These are phyloP conservation scores for Aspergillus sp. DNA, from an alignment of 2,329 filamentous ascomycete genomes.

Conservation along the genomic window DNA sequence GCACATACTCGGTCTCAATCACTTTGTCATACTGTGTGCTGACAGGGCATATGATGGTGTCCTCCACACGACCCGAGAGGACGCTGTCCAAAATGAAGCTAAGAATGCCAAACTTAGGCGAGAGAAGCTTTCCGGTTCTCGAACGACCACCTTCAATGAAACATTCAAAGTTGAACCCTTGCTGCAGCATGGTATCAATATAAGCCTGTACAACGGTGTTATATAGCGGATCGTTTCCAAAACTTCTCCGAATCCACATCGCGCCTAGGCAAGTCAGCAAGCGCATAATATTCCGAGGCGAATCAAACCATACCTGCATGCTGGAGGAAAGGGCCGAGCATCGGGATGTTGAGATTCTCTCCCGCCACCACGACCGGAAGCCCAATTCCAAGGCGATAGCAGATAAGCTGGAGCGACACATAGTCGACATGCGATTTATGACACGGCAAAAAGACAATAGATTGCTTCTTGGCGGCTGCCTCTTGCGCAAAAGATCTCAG, in stretches of 20 bases:
- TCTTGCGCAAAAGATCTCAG: slow-evolving; percentile 78
- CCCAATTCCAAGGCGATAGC: slow-evolving; percentile 85
- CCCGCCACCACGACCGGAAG: slow-evolving; percentile 91
- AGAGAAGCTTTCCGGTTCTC: slow-evolving; percentile 86
- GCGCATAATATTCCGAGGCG: not conserved
- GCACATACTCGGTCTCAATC: slow-evolving; percentile 77
- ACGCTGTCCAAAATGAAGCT: slow-evolving; percentile 90
- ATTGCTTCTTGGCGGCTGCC: slow-evolving; percentile 84
- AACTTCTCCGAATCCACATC: slow-evolving; percentile 93
- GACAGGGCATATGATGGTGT: slow-evolving; percentile 91
- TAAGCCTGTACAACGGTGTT: slow-evolving; percentile 92
- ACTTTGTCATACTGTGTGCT: slow-evolving; percentile 99
- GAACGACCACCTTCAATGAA: slow-evolving; percentile 96
- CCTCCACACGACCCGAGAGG: slow-evolving; percentile 80
- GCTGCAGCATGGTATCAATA: slow-evolving; percentile 85
- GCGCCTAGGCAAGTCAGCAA: slow-evolving; percentile 56
- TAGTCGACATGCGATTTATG: slow-evolving; percentile 97
- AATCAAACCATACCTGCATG: slow-evolving; percentile 65
- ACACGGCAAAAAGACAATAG: slow-evolving; percentile 92
- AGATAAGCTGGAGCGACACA: slow-evolving; percentile 90
- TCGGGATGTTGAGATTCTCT: slow-evolving; percentile 92
- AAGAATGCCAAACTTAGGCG: slow-evolving; percentile 93
- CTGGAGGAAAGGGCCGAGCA: slow-evolving; percentile 86
- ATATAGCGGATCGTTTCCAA: slow-evolving; percentile 89
- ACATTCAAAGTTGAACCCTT: slow-evolving; percentile 93